phyloP scores from a whole-genome alignment of 2,329 filamentous ascomycete genomes.

The Clonostachys chloroleuca region DNA sequence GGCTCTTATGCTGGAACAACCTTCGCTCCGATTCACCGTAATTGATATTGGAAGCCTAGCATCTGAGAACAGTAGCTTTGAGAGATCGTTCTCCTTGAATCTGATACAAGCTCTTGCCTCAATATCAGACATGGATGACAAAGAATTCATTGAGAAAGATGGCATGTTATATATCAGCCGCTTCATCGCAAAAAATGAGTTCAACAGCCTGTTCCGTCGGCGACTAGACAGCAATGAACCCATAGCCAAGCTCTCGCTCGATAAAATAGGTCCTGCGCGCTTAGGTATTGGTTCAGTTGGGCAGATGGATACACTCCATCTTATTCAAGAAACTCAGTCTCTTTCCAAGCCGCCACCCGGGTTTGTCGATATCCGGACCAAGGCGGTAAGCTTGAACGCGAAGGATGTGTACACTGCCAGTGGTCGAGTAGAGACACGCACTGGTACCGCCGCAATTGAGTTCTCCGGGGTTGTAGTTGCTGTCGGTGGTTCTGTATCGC shows the following conservation, averaged over 20 bases:
- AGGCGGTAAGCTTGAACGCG: conserved; percentile 12
- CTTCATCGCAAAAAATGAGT: neutral
- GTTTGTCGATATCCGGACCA: conserved; percentile 19
- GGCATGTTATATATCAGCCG: neutral
- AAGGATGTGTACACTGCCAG: conserved; percentile 14
- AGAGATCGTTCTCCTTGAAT: too few relatives aligned
- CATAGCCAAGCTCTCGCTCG: neutral
- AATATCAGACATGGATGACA: neutral
- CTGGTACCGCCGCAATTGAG: conserved; percentile 8
- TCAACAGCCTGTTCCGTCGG: neutral
- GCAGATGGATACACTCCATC: neutral
- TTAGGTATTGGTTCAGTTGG: neutral
- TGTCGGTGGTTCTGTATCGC: conserved; percentile 7
- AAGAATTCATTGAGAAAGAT: conserved; percentile 2
- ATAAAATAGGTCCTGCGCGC: neutral
- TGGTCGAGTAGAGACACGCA: conserved; percentile 16
- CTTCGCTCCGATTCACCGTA: neutral
- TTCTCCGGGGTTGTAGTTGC: conserved; percentile 15
- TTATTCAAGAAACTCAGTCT: neutral
- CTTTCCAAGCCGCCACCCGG: neutral
- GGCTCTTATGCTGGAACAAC: conserved; percentile 3
- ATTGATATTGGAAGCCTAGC: neutral
- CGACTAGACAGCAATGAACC: neutral
- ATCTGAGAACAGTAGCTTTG: neutral
- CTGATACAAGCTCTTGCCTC: neutral